A percentile compares a stretch with the other conserved stretches of the same genome.
Evolutionary conservation across 148 eudicot genomes (phyloP).

Genomic region (Persicaria tinctoria): DNA sequence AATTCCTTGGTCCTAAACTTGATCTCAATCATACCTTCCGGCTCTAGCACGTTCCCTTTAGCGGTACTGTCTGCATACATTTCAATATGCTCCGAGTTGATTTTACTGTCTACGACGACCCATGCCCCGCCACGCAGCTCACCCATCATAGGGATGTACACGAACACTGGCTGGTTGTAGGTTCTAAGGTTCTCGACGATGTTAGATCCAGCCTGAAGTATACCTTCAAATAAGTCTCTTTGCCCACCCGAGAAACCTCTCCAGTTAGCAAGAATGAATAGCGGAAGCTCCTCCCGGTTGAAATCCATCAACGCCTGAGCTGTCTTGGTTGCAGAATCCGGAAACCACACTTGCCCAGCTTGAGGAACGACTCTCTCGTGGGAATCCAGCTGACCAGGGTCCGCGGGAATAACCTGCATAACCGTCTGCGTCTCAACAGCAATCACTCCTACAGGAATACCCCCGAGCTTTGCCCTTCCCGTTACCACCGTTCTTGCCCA

Average conservation of each 20-base stretch:
- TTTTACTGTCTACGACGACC: conserved; percentile 95
- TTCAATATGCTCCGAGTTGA: conserved; percentile 85
- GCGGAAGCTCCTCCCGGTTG: conserved; percentile 88
- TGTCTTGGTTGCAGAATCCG: conserved; percentile 93
- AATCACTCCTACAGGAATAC: conserved; percentile 90
- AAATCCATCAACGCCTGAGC: conserved; percentile 99
- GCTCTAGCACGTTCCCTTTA: conserved; percentile 94
- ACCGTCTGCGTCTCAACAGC: conserved; percentile 98
- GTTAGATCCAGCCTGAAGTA: conserved; percentile 95
- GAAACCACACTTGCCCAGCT: conserved; percentile 99
- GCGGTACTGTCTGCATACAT: conserved; percentile 96
- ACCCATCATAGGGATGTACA: conserved; percentile 87
- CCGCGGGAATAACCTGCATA: conserved; percentile 96
- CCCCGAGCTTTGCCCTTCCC: conserved; percentile 99
- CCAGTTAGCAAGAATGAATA: conserved; percentile 97
- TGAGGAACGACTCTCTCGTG: conserved; percentile 98
- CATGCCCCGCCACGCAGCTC: conserved; percentile 99
- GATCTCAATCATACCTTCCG: conserved; percentile 95
- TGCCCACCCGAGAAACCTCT: conserved; percentile 99
- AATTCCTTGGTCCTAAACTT: conserved; percentile 75
- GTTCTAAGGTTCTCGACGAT: conserved; percentile 96
- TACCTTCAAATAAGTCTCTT: conserved; percentile 97
- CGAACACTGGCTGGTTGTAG: conserved; percentile 80
- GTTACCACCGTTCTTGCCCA: conserved; percentile 99
- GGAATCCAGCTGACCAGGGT: conserved; percentile 96